Base-by-base conservation (phyloP, 495 filamentous ascomycete genomes). In the Penicillium diatomitis region DNA sequence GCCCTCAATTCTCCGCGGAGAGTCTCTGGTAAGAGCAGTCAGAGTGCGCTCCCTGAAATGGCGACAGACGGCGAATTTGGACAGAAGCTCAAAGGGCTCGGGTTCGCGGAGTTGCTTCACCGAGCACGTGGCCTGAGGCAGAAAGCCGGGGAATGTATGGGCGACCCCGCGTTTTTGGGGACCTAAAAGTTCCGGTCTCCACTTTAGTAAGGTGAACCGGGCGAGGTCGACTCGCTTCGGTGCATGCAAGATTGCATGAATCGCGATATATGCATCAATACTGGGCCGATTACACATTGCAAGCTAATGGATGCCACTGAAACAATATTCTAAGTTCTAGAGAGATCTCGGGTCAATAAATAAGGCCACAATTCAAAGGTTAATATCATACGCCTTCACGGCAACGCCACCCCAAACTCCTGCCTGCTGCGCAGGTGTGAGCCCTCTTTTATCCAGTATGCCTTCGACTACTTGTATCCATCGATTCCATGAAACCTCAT, bases 401-500 rank as follows among this genome's bases (percentile, higher is more conserved):
- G 87, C 86, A 32, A 83, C 85, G 39, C 73, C 73, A 34, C 77
- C 75, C 85, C 86, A 94, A 31, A 95, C 64, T 56, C 68, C 71
- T 47, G 69, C 69, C 63, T 74, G 77, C 49, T 87, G 77, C 8
- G 75, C 72, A 6, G 78, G 68, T 0, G 58, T 71, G 48, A 90
- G 60, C 11, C 70, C 69, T 6, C 75, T 74, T 62, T 74, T 66
- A 39, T 77, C 72, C 60, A 87, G 76, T 30, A 86, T 61, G 47
- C 65, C 67, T 49, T 85, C 78, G 4, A 75, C 70, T 0, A 71
- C 48, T 2, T 41, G 47, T 38, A 43, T 56, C 73, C 80, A 82
- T 32, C 65, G 59, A 8, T 55, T 52, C 80, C 80, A 82, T 20
- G 71, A 63, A 5, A 63, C 57, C n/a, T 70, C 63, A 48, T 71